Conservation (phyloP, 352 stramenopile genomes). For the Phytophthora crassamura region DNA sequence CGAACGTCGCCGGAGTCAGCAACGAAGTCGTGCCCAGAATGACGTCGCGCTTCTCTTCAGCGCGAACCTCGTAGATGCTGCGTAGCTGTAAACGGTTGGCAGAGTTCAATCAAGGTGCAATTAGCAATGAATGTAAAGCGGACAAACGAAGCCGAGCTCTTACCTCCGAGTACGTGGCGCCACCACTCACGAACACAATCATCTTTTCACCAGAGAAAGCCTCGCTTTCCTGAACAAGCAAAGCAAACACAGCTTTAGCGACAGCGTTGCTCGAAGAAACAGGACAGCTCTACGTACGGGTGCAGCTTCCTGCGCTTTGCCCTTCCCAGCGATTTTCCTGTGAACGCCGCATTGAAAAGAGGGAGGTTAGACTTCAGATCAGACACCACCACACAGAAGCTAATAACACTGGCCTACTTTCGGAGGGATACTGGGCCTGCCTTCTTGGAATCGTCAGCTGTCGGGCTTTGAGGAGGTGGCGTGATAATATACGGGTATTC, state of each 20-base stretch:
- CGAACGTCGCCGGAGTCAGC: slow-evolving; percentile 60
- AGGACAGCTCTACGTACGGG: slow-evolving; percentile 15
- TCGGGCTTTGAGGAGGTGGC: slow-evolving; percentile 54
- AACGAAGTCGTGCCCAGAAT: slow-evolving; percentile 78
- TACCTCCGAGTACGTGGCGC: slow-evolving; percentile 95
- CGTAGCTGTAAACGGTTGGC: slow-evolving; percentile 53
- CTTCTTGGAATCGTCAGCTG: slow-evolving; percentile 57
- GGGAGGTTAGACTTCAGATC: slow-evolving; percentile 8
- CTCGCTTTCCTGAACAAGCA: slow-evolving; percentile 53
- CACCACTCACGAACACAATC: slow-evolving; percentile 96
- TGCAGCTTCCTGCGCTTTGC: slow-evolving; percentile 28
- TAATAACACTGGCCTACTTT: slow-evolving; percentile 54
- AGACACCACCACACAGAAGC: background rate
- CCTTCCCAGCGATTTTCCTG: slow-evolving; percentile 51
- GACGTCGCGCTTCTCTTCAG: slow-evolving; percentile 73
- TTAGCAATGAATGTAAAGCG: background rate
- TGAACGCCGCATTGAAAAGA: background rate
- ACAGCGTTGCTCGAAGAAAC: background rate
- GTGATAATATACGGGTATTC: slow-evolving; percentile 89
- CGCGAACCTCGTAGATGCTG: slow-evolving; percentile 81
- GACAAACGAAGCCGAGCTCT: background rate
- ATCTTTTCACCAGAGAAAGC: slow-evolving; percentile 87
- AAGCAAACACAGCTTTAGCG: background rate
- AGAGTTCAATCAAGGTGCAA: background rate
- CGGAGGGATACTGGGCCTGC: slow-evolving; percentile 65